Evolutionary conservation across 495 filamentous ascomycete genomes (phyloP), one percentile per base, ranked within the genome.

Genomic region (Extremus antarcticus): DNA sequence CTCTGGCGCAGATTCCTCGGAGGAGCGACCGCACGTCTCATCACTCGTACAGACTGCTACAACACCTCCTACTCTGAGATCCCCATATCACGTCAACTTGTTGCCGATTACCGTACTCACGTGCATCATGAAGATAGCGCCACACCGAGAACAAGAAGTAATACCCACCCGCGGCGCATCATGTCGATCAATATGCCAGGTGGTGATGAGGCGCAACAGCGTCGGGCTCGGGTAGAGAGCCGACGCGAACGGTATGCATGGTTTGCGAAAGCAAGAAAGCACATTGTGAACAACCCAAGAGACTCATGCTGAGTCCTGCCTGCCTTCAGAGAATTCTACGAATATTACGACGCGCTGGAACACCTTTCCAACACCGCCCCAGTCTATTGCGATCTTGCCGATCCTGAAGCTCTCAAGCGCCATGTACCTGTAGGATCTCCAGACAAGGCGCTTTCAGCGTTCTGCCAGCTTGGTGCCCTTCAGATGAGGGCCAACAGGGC

Each of bases 401-500:
- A 60, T 25, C 47, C 23, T 19, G 54, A 2, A 1, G 25, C 58
- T 2, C 38, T 53, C 19, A 47, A 53, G 46, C 19, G 2, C 22
- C 58, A 60, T 43, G 21, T 20, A 39, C 58, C 58, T 2, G 23
- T 52, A 4, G 56, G 53, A 1, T 60, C 53, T 1, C 58, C 58
- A 2, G 58, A 60, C 24, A 32, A 15, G 9, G 58, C 58, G 3
- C 25, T 60, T n/a, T 56, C 53, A 3, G 58, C 58, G 2, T 60
- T 57, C 25, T 60, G 57, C 47, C 57, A 60, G 41, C 53, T 60
- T 7, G 57, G 53, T 48, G 23, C 71, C 17, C 63, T 73, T 13
- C 67, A 71, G 3, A 57, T 76, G 47, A 56, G 65, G 43, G 62
- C 61, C 22, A 62, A 66, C 22, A 65, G 73, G 16, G 67, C 66